These are phyloP conservation scores for Magnolia kwangsiensis DNA, from an alignment of 164 flowering plant genomes.

Conservation along the genomic window DNA sequence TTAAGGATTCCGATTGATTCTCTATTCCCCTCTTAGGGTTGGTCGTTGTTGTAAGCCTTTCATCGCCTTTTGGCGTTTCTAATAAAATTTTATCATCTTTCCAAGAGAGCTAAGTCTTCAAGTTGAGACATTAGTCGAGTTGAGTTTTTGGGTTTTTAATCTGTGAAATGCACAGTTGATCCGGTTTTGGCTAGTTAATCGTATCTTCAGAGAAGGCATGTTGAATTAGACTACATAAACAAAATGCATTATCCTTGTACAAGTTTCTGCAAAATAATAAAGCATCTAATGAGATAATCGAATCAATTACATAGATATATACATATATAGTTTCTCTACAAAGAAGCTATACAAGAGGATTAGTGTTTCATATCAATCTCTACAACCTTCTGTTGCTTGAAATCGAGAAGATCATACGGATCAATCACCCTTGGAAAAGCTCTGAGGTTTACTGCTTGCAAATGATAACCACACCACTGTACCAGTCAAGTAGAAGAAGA, in stretches of 20 bases:
- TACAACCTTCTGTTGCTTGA: neutral
- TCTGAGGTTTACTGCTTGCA: constrained; percentile 94
- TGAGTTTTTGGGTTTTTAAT: no score
- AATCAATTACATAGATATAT: neutral
- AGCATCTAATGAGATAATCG: neutral
- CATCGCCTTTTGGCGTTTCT: no score
- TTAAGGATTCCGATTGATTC: no score
- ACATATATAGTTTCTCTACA: neutral
- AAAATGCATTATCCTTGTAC: neutral
- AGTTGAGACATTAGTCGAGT: no score
- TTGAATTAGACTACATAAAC: neutral
- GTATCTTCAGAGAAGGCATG: neutral
- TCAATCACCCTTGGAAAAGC: constrained; percentile 55
- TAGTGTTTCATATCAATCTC: neutral
- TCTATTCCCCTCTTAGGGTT: no score
- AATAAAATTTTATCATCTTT: no score
- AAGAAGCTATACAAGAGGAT: neutral
- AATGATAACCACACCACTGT: constrained; percentile 78
- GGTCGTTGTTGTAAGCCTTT: no score
- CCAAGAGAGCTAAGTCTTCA: no score
- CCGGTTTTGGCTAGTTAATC: no score
- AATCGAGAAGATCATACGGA: neutral
- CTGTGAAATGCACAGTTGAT: no score
- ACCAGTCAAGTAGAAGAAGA: constrained; percentile 96
- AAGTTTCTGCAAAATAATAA: no score